A percentile compares a stretch with the other conserved stretches of the same genome.
Conservation (phyloP, 306 rosid genomes). For the Cicer judaicum region DNA sequence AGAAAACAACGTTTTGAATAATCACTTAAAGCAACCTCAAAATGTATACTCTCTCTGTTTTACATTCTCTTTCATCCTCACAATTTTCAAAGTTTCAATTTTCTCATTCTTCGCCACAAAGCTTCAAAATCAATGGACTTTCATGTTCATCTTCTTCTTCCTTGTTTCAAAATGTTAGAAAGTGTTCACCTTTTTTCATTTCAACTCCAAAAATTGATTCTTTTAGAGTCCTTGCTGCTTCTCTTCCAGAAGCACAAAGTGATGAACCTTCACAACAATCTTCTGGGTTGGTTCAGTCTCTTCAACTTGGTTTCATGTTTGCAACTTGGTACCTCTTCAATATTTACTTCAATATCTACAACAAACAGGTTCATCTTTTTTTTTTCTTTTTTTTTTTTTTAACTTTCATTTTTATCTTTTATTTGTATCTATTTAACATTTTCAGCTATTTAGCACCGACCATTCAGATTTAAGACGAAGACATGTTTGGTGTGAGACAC, state of each 20-base stretch:
- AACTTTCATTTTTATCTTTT: not conserved
- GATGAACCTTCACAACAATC: constrained; percentile 45
- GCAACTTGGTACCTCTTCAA: constrained; percentile 77
- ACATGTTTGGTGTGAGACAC: too few species aligned
- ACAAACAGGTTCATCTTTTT: constrained; percentile 63
- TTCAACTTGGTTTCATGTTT: constrained; percentile 71
- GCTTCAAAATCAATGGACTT: constrained; percentile 32
- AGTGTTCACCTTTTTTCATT: constrained; percentile 44
- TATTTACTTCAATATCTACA: constrained; percentile 75
- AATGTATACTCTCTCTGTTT: constrained; percentile 24
- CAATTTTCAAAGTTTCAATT: not conserved
- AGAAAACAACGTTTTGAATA: too few species aligned
- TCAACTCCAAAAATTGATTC: constrained; percentile 34
- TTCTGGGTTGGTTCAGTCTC: constrained; percentile 37
- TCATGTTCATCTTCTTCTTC: constrained; percentile 33
- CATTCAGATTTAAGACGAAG: too few species aligned
- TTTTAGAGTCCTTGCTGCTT: constrained; percentile 53
- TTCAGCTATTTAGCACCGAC: too few species aligned
- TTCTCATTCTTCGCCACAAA: constrained; percentile 11
- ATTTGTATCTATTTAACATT: not conserved
- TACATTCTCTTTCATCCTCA: constrained; percentile 18
- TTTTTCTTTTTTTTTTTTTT: not conserved
- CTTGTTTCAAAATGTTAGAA: constrained; percentile 20
- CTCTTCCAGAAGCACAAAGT: constrained; percentile 46
- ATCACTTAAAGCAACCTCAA: constrained; percentile 43